Base-by-base conservation (phyloP, 768 basidiomycete species). In the Lentinula lateritia region DNA sequence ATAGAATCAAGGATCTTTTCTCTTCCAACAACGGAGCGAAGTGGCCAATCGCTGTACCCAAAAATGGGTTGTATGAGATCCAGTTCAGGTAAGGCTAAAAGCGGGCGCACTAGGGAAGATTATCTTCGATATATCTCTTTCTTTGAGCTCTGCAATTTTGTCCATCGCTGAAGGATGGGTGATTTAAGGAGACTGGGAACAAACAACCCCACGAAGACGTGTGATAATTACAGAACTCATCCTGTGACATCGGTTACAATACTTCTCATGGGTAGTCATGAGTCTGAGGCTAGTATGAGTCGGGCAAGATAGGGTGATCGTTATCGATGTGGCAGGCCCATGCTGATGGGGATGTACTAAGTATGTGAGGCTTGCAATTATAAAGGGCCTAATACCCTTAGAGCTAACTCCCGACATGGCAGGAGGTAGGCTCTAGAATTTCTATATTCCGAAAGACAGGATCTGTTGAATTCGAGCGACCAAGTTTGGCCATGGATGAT, bases 1-100 rank as follows among this genome's bases (percentile, higher is more conserved):
- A 71, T 16, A 75, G 66, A 42, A 89, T 88, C 7, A 76, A 71
- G 2, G 69, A 67, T 7, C 78, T 78, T 10, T 78, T 80, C 20
- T 75, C 71, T 62, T 83, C 79, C 9, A 88, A 70, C 9, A 85
- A 62, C 0, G 83, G 84, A 15, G 75, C 68, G 57, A 87, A 83
- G 1, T 79, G 79, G 15, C 71, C 70, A 42, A 77, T 66, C 23
- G 85, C 85, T 87, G 63, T 61, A 50, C 48, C 39, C 28, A 6
- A 13, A 6, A 3, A 13, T 36, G 39, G 20, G 18, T n/a, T 5
- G 23, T 5, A 23, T 15, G 38, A 39, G 32, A 53, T 57, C n/a
- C 16, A 52, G 39, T 60, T 60, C 50, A 60, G 32, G 42, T 16
- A 38, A 32, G 23, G 20, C 35, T 10, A 12, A 63, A 68, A 28